These are phyloP conservation scores for Cercospora sesami DNA, from an alignment of 2,329 filamentous ascomycete genomes.

Conservation along the genomic window DNA sequence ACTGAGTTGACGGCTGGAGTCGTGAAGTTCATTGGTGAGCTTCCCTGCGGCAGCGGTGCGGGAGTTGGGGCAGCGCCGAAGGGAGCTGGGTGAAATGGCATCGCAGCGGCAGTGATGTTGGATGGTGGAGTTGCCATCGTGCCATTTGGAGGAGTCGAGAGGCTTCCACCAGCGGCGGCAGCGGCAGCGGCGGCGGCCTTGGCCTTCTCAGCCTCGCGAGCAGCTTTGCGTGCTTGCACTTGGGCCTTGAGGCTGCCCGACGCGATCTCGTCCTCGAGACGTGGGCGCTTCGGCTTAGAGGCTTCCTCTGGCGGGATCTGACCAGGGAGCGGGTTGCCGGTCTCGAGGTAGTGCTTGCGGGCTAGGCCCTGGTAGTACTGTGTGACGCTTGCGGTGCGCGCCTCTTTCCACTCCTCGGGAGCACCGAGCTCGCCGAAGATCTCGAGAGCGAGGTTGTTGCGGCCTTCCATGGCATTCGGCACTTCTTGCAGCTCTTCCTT, in stretches of 20 bases:
- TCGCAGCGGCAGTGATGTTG: not conserved
- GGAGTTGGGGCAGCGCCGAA: not conserved
- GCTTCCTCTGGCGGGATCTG: constrained; percentile 7
- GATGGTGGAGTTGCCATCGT: not conserved
- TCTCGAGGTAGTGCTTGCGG: constrained; percentile 75
- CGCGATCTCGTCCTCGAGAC: not conserved
- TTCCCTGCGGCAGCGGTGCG: not conserved
- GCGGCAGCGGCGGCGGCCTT: constrained; percentile 9
- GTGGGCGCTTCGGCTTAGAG: constrained; percentile 2
- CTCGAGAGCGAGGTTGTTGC: constrained; percentile 83
- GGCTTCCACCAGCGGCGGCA: not conserved
- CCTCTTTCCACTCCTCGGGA: constrained; percentile 76
- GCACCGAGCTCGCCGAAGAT: constrained; percentile 99
- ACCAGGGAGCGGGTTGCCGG: constrained; percentile 74
- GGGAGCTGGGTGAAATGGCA: not conserved
- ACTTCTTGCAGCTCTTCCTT: constrained; percentile 86
- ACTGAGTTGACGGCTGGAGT: not conserved
- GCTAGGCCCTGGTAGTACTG: constrained; percentile 83
- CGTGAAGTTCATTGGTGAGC: not conserved
- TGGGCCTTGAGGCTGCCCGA: not conserved
- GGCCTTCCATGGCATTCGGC: constrained; percentile 87
- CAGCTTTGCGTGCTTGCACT: not conserved
- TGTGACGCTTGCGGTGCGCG: constrained; percentile 83
- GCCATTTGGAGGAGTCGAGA: not conserved
- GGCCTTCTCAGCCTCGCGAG: constrained; percentile 10